Base-by-base conservation (phyloP, 1,139 yeast species). In the Lodderomyces oxycetoniae region DNA sequence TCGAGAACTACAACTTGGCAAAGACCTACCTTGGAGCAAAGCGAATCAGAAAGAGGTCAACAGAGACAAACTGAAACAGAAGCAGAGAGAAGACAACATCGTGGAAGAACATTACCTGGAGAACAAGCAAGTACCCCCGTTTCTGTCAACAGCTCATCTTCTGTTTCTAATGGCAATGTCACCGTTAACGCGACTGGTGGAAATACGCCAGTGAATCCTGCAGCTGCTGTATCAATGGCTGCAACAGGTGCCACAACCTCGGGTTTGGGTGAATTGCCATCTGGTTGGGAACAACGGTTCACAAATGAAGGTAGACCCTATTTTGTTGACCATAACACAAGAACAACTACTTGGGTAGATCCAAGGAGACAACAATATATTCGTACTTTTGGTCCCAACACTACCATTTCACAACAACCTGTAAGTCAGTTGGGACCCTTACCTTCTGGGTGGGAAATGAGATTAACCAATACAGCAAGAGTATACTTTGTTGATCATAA, bases 371-470 rank as follows among this genome's bases (percentile, higher is more conserved):
- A 91, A 63, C 99, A 91, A 66, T 91, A 88, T 59, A 93, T 91
- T 49, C 84, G 97, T 57, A 88, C 95, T 44, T 88, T 85, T 59
- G 96, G 95, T 24, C 87, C 86, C 49, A 79, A 82, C 45, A 76
- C 87, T 15, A 87, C 96, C 10, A 86, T 89, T 46, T 96, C 88
- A 63, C 97, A 93, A 51, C 98, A 91, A 63, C 96, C 98, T 21
- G 96, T 91, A n/a, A 84, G 95, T 34, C 97, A 93, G 59, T 73
- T 91, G 57, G 98, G 98, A 8, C 98, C 98, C 35, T 71, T 91
- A 52, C 99, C 99, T 34, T 79, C 91, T 35, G 99, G 99, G 36
- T 91, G 99, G 99, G 99, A 91, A 67, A 91, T 91, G 99, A 83
- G 99, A 61, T 75, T 93, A 53, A 93, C 99, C 32, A 91, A 89